phyloP scores from a whole-genome alignment of 2,329 filamentous ascomycete genomes.

The Diaporthe citri region DNA sequence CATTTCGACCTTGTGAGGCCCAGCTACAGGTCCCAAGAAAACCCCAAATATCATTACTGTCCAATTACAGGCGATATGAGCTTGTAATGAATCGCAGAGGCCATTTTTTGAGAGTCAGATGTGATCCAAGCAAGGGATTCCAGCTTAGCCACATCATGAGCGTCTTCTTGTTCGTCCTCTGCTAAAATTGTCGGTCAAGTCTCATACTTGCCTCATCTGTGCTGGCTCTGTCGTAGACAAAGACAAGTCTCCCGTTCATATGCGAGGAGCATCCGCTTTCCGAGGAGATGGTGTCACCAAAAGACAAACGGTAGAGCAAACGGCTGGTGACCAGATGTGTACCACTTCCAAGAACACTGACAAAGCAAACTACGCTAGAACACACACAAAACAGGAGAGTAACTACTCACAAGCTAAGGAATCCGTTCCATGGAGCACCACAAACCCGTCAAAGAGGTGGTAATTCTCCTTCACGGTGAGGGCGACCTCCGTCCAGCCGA shows the following conservation, averaged over 20 bases:
- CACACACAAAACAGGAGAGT: neutral
- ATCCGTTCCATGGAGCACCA: conserved; percentile 91
- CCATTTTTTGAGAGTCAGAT: neutral
- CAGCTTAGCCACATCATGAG: neutral
- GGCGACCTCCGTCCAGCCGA: conserved; percentile 89
- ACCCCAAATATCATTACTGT: too few relatives aligned
- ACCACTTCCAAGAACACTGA: neutral
- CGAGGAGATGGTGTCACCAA: too few relatives aligned
- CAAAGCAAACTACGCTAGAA: neutral
- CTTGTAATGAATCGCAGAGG: neutral
- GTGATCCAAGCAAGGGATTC: neutral
- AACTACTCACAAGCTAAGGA: conserved; percentile 73
- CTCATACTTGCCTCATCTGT: neutral
- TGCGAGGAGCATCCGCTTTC: neutral
- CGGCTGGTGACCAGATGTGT: neutral
- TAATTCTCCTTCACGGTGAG: conserved; percentile 86
- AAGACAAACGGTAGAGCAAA: neutral
- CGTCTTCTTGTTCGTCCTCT: neutral
- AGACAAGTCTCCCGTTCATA: neutral
- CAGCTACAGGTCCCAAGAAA: neutral
- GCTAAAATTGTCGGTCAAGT: neutral
- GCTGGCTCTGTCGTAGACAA: neutral
- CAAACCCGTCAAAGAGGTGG: conserved; percentile 88
- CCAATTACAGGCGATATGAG: too few relatives aligned
- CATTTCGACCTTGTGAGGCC: neutral